Evolutionary conservation across 495 filamentous ascomycete species (phyloP).

Genomic region (Physcia stellaris): DNA sequence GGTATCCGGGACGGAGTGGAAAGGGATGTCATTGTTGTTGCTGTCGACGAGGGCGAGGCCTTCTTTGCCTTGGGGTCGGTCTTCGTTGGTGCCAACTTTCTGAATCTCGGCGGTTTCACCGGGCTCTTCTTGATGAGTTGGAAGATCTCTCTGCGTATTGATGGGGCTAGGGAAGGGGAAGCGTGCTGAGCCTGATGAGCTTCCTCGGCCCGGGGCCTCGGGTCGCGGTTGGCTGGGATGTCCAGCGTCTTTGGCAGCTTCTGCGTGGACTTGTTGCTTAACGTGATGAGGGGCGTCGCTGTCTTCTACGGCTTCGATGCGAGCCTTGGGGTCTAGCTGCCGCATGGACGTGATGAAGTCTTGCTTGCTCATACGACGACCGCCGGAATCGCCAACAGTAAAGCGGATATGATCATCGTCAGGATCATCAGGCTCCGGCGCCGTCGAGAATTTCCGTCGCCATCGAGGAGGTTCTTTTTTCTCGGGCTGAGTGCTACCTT

Average conservation of each 20-base stretch:
- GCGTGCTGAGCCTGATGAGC: neutral
- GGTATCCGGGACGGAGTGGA: conserved; percentile 32
- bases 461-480: conserved; percentile 27
- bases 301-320: conserved; percentile 55
- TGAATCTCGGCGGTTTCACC: conserved; percentile 11
- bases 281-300: conserved; percentile 48
- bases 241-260: conserved; percentile 20
- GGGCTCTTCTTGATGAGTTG: conserved; percentile 1
- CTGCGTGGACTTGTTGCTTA: conserved; percentile 38
- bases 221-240: conserved; percentile 1
- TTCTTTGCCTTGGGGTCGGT: conserved; percentile 10
- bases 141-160: too few species aligned
- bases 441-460: conserved; percentile 12
- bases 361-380: conserved; percentile 74
- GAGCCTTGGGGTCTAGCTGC: conserved; percentile 61
- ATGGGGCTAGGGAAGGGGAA: too few species aligned
- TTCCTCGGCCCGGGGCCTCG: conserved; percentile 1
- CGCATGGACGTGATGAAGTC: conserved; percentile 83
- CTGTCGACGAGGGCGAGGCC: conserved; percentile 19
- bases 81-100: conserved; percentile 13
- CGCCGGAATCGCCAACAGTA: conserved; percentile 56
- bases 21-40: conserved; percentile 20
- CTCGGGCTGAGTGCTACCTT: conserved; percentile 6
- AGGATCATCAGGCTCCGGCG: conserved; percentile 31
- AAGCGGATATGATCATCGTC: conserved; percentile 79